Evolutionary conservation across 1,139 yeast genomes (phyloP).

Genomic region (Pneumocystis jirovecii): DNA sequence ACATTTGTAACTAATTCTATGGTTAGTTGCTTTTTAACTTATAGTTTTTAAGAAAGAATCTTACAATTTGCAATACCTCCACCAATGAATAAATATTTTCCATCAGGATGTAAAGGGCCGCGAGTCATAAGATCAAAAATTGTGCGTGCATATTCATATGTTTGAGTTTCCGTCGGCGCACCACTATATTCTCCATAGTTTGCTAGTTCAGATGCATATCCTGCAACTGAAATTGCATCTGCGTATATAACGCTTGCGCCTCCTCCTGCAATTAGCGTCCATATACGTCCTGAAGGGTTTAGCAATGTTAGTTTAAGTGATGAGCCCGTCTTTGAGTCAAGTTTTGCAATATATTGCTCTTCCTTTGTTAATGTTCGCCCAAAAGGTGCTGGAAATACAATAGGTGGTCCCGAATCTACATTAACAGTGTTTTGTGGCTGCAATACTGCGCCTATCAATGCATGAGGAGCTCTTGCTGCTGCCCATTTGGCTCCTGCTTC

Average conservation of each 20-base stretch:
- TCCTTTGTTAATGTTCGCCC: conserved; percentile 33
- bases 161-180: conserved; percentile 34
- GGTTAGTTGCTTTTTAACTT: not conserved
- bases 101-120: conserved; percentile 26
- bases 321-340: conserved; percentile 36
- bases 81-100: conserved; percentile 33
- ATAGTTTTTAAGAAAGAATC: not conserved
- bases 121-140: conserved; percentile 34
- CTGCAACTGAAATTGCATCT: conserved; percentile 35
- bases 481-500: conserved; percentile 39
- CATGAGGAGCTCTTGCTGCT: conserved; percentile 31
- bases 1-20: conserved; percentile 27
- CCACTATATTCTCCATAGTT: conserved; percentile 37
- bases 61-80: conserved; percentile 33
- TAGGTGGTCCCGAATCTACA: conserved; percentile 34
- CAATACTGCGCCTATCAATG: conserved; percentile 23
- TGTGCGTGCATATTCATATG: conserved; percentile 35
- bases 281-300: conserved; percentile 31
- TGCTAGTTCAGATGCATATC: conserved; percentile 31
- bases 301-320: conserved; percentile 32
- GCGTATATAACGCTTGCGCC: conserved; percentile 36
- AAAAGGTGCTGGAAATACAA: conserved; percentile 36
- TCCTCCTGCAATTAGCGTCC: conserved; percentile 36
- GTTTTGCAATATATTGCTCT: conserved; percentile 35
- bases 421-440: conserved; percentile 18